A percentile compares a stretch with the other conserved stretches of the same genome.
phyloP scores from a whole-genome alignment of 257 asterid genomes.

The Ajuga chamaepitys region DNA sequence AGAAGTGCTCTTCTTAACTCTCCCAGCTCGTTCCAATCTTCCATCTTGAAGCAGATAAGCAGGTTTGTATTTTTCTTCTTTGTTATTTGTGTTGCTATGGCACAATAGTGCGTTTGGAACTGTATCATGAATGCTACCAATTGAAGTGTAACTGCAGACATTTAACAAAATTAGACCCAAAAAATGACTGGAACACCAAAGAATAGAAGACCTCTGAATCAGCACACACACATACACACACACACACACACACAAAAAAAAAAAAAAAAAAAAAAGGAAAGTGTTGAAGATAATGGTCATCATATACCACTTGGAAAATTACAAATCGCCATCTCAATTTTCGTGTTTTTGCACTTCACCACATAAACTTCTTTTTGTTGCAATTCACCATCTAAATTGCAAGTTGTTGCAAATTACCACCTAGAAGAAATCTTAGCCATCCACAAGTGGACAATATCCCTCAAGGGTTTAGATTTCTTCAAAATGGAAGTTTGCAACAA shows the following conservation, averaged over 20 bases:
- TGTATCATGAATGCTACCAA: slow-evolving; percentile 94
- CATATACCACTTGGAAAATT: background rate
- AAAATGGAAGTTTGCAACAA: too few relatives aligned
- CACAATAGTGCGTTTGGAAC: slow-evolving; percentile 71
- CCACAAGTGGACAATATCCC: too few relatives aligned
- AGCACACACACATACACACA: too few relatives aligned
- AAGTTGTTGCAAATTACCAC: too few relatives aligned
- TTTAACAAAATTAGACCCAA: background rate
- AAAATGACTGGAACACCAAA: background rate
- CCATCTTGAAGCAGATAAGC: slow-evolving; percentile 88
- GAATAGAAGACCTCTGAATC: background rate
- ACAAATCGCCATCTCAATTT: background rate
- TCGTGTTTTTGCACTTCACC: too few relatives aligned
- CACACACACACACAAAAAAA: too few relatives aligned
- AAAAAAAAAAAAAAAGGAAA: background rate
- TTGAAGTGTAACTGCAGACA: slow-evolving; percentile 73
- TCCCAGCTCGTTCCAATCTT: slow-evolving; percentile 92
- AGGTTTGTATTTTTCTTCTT: slow-evolving; percentile 58
- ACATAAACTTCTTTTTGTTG: too few relatives aligned
- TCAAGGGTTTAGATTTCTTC: too few relatives aligned
- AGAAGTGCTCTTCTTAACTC: slow-evolving; percentile 52
- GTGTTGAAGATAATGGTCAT: background rate
- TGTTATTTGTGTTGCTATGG: slow-evolving; percentile 28
- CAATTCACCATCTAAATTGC: too few relatives aligned
- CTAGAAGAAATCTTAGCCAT: too few relatives aligned